phyloP scores from a whole-genome alignment of 805 yeast species.

The Zygosaccharomyces gambellarensis region DNA sequence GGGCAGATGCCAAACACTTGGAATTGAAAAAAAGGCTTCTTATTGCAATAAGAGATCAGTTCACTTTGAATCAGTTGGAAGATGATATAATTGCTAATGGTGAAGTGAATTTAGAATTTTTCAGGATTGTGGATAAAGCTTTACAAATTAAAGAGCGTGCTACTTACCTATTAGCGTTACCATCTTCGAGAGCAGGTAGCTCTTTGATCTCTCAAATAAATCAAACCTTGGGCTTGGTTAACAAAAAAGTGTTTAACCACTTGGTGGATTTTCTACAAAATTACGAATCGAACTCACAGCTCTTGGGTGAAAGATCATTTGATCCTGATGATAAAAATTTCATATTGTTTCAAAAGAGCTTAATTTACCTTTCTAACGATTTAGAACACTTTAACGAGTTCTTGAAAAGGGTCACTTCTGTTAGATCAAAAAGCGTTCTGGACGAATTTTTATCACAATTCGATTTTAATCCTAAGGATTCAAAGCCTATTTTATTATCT shows the following conservation, averaged over 20 bases:
- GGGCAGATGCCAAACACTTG: slow-evolving; percentile 16
- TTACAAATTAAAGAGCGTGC: slow-evolving; percentile 63
- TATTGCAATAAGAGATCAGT: slow-evolving; percentile 50
- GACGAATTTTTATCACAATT: slow-evolving; percentile 66
- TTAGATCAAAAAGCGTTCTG: slow-evolving; percentile 58
- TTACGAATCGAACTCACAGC: slow-evolving; percentile 23
- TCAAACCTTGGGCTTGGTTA: slow-evolving; percentile 47
- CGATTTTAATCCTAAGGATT: slow-evolving; percentile 28
- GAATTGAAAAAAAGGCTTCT: slow-evolving; percentile 49
- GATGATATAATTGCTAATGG: slow-evolving; percentile 49
- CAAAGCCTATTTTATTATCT: slow-evolving; percentile 53
- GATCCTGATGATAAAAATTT: slow-evolving; percentile 14
- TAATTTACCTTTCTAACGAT: slow-evolving; percentile 38
- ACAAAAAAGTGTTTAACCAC: slow-evolving; percentile 48
- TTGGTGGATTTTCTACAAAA: slow-evolving; percentile 34
- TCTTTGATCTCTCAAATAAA: slow-evolving; percentile 59
- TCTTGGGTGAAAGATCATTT: slow-evolving; percentile 15
- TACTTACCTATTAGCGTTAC: slow-evolving; percentile 62
- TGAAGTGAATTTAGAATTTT: slow-evolving; percentile 48
- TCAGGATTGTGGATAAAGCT: slow-evolving; percentile 54
- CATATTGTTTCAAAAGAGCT: slow-evolving; percentile 32
- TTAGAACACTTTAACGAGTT: slow-evolving; percentile 53
- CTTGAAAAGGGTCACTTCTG: slow-evolving; percentile 56
- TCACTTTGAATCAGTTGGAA: slow-evolving; percentile 68
- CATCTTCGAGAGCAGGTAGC: slow-evolving; percentile 60